Conservation (phyloP, 257 asterid species). For the Fraxinus americana region DNA sequence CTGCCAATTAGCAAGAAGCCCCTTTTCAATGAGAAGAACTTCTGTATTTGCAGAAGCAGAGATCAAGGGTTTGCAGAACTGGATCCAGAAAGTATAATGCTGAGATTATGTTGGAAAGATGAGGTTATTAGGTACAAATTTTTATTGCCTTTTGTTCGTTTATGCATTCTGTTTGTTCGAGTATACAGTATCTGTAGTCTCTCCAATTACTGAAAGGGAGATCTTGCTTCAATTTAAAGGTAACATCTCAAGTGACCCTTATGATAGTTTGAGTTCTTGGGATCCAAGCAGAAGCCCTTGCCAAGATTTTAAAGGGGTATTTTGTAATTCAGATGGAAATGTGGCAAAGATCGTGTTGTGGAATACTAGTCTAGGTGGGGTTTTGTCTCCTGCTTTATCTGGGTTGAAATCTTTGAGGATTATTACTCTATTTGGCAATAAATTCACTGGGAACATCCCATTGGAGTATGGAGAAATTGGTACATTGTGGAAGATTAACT, state of each 20-base stretch:
- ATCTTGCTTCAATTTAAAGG: slow-evolving; percentile 91
- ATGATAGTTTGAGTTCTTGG: slow-evolving; percentile 71
- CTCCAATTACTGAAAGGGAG: slow-evolving; percentile 79
- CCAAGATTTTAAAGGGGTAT: slow-evolving; percentile 63
- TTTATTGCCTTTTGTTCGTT: slow-evolving; percentile 46
- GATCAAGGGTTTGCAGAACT: slow-evolving; percentile 35
- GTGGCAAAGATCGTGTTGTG: slow-evolving; percentile 81
- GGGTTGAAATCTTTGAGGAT: slow-evolving; percentile 70
- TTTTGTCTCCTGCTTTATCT: slow-evolving; percentile 68
- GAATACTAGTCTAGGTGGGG: slow-evolving; percentile 82
- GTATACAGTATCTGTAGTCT: slow-evolving; percentile 33
- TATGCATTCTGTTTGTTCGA: slow-evolving; percentile 46
- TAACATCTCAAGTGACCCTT: slow-evolving; percentile 81
- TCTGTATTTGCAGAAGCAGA: slow-evolving; percentile 35
- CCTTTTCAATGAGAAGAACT: slow-evolving; percentile 22
- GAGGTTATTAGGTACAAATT: slow-evolving; percentile 68
- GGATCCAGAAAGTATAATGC: slow-evolving; percentile 77
- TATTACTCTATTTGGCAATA: slow-evolving; percentile 76
- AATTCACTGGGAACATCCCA: slow-evolving; percentile 73
- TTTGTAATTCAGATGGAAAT: slow-evolving; percentile 76
- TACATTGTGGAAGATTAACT: slow-evolving; percentile 81
- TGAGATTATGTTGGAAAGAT: slow-evolving; percentile 60
- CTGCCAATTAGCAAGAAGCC: slow-evolving; percentile 7
- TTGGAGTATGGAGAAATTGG: slow-evolving; percentile 63
- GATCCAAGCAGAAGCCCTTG: slow-evolving; percentile 59